phyloP scores from a whole-genome alignment of 257 asterid species.

The Rhazya stricta region DNA sequence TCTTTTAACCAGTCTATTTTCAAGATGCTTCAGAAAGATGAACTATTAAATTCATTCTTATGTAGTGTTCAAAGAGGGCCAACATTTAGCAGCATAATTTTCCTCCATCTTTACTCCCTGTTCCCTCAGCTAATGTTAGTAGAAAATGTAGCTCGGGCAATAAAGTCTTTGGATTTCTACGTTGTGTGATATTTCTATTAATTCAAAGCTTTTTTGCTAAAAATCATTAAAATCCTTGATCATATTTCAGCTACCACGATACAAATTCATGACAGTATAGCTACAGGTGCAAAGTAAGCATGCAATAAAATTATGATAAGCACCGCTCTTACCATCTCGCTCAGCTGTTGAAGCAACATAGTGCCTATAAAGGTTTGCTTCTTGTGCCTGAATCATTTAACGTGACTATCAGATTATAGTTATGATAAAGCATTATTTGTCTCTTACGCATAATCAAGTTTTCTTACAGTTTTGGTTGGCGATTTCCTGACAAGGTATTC shows the following conservation, averaged over 20 bases:
- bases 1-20: neutral
- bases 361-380: conserved; percentile 70
- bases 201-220: neutral
- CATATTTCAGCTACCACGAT: neutral
- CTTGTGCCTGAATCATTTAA: conserved; percentile 58
- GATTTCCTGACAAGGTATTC: conserved; percentile 93
- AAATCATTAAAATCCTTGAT: neutral
- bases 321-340: conserved; percentile 68
- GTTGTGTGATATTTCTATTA: neutral
- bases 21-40: neutral
- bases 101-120: neutral
- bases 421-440: conserved; percentile 4
- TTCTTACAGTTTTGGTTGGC: conserved; percentile 72
- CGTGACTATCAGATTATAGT: conserved; percentile 7
- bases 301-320: neutral
- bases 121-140: too few relatives aligned
- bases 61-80: neutral
- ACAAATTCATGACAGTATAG: neutral
- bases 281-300: neutral
- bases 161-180: neutral
- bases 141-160: neutral
- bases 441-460: conserved; percentile 13
- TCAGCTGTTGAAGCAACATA: conserved; percentile 81
- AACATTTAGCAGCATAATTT: neutral
- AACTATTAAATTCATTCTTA: neutral